Evolutionary conservation across 805 yeast species (phyloP).

Genomic region (Candida pseudofarinosa): DNA sequence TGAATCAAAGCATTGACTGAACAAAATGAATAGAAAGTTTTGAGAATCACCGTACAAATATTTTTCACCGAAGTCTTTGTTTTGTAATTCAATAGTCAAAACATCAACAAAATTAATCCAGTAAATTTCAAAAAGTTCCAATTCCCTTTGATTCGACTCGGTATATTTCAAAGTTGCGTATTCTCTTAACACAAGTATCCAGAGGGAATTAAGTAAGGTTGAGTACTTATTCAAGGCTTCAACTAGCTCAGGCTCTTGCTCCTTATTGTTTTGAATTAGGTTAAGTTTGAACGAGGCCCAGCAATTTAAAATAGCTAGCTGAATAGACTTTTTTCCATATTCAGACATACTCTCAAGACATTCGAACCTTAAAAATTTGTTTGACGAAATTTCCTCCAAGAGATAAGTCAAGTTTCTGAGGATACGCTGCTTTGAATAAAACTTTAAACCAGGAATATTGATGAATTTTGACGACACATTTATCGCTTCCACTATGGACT

Average conservation of each 20-base stretch:
- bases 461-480: slow-evolving; percentile 74
- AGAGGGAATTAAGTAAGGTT: slow-evolving; percentile 61
- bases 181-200: slow-evolving; percentile 76
- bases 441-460: slow-evolving; percentile 40
- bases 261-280: slow-evolving; percentile 16
- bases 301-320: slow-evolving; percentile 58
- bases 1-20: slow-evolving; percentile 79
- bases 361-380: slow-evolving; percentile 47
- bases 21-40: slow-evolving; percentile 71
- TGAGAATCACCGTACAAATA: slow-evolving; percentile 54
- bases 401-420: slow-evolving; percentile 62
- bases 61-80: slow-evolving; percentile 41
- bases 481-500: slow-evolving; percentile 72
- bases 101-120: slow-evolving; percentile 83
- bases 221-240: slow-evolving; percentile 54
- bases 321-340: slow-evolving; percentile 47
- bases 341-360: slow-evolving; percentile 48
- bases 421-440: slow-evolving; percentile 45
- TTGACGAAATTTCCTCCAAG: slow-evolving; percentile 53
- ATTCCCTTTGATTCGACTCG: slow-evolving; percentile 35
- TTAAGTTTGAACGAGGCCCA: slow-evolving; percentile 62
- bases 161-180: slow-evolving; percentile 63
- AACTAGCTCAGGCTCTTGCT: slow-evolving; percentile 42
- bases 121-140: slow-evolving; percentile 49
- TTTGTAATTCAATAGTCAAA: slow-evolving; percentile 59